Evolutionary conservation across 2,329 filamentous ascomycete genomes (phyloP), one percentile per base, ranked within the genome.

Genomic region (Graphilbum fragrans): DNA sequence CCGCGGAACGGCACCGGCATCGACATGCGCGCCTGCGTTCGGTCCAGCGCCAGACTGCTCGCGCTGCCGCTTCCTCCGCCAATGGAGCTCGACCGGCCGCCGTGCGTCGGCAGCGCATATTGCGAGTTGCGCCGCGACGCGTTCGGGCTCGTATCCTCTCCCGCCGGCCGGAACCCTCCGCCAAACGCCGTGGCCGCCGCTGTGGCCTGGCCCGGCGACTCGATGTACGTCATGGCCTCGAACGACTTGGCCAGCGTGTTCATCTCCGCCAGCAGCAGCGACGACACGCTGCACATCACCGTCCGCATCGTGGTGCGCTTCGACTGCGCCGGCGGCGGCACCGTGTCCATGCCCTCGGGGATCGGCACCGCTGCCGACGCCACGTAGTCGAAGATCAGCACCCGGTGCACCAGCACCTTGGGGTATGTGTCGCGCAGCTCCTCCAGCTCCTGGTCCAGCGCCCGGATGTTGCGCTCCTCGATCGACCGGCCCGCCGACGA

Each of bases 251-350:
- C 82, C 44, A 86, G 67, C 1, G 74, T 77, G 23, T 80, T 82
- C 71, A 90, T 77, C 59, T 86, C 83, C 18, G 81, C 81, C 19
- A 90, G 65, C 37, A 90, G 59, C 40, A 84, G 55, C 12, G 82
- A 81, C 4, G 82, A 85, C 42, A 88, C 73, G 56, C 86, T 80
- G 54, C 82, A 86, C 74, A 90, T 80, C 53, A 84, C 70, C 0
- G 82, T 84, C 61, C 84, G 86, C 58, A 88, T 79, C 2, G 86
- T 92, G 2, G 86, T 92, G 38, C 77, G 72, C 53, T 79, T 84
- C 36, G 79, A 83, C 22, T 77, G 66, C 43, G 80, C 71, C 18
- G 66, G 64, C 0, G 80, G 75, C 16, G 86, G 87, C 21, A 94
- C 74, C 32, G 76, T 69, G 36, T 80, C 66, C 33, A 92, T 72